Evolutionary conservation across 2,329 filamentous ascomycete genomes (phyloP), one percentile per base, ranked within the genome.

Genomic region (Cordyceps tenuipes): DNA sequence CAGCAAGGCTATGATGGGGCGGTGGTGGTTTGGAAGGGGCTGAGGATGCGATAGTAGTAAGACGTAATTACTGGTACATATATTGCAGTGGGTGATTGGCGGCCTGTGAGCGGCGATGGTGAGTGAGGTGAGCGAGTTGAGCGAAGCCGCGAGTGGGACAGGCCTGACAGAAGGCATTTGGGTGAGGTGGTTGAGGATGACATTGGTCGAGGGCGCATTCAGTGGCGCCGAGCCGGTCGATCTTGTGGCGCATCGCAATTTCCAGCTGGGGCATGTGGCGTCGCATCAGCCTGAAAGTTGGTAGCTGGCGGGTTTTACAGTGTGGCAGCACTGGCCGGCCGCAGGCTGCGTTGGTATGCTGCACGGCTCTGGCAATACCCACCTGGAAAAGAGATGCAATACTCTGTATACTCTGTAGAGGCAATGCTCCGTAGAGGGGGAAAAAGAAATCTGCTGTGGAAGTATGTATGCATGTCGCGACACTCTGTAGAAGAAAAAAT

Each of bases 241-340:
- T 60, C 58, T 36, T 60, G 58, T 50, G 58, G 58, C 58, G 58
- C 52, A 60, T 60, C 58, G 52, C 39, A 60, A 60, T 60, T 60
- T 60, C 58, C 51, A 34, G 44, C 41, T 58, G 48, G 34, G 12
- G 31, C 47, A 23, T 23, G 49, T 50, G 49, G 49, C 44, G 21
- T 47, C 19, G 44, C 44, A 29, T 26, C 4, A 29, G 29, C 7
- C 5, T 10, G 44, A 29, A n/a, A 51, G n/a, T 29, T 51, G 49
- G 49, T 29, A 51, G 31, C 29, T 7, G 44, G 19, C 49, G 36
- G 31, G 43, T 15, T 57, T 29, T 3, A 8, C 31, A 44, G 53
- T 29, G 36, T 56, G 44, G 43, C 53, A n/a, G n/a, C n/a, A n/a
- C n/a, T n/a, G n/a, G n/a, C n/a, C n/a, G n/a, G n/a, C n/a, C n/a